Base-by-base conservation (phyloP, 495 filamentous ascomycete genomes). In the Oidiodendron maius region DNA sequence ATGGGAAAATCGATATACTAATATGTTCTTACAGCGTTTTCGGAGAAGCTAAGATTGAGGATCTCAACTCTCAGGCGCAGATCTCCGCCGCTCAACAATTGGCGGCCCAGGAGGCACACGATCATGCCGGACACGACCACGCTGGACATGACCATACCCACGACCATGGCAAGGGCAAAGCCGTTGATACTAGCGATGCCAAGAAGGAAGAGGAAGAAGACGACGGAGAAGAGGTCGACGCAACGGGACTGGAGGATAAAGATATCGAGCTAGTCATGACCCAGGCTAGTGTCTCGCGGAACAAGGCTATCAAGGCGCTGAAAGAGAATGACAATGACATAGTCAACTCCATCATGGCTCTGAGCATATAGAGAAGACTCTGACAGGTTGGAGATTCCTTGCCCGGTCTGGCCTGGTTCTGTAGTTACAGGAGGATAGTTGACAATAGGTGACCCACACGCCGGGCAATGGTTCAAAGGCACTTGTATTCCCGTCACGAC, bases 301-400 rank as follows among this genome's bases (percentile, higher is more conserved):
- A 94, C 77, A 97, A 97, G 80, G 93, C 93, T 47, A 83, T 97
- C 75, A 97, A 96, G 72, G 94, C 94, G 23, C 76, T 99, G 52
- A 91, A 93, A 76, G 89, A 96, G 77, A 96, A 99, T 68, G 89
- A 96, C 71, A 95, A 96, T 61, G 94, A 99, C 69, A 97, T 99
- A 73, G 94, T 99, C 71, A 97, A 97, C 81, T 95, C 91, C 50
- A 98, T 98, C 74, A 98, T 98, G 93, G 89, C 91, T 57, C 77
- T 98, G 69, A 96, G 90, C 75, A 86, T 95, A 86, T 98, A 81
- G 77, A 56, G 36, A 34, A 26, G 36, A 20, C 17, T 44, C n/a
- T 39, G 23, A 37, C 16, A n/a, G 18, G 39, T 17, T 30, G 25
- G 40, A 28, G 36, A 21, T 43, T 4, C 24, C 16, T 3, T 15